A percentile compares a stretch with the other conserved stretches of the same genome.
These are phyloP conservation scores for Suhomyces terraborum DNA, from an alignment of 1,139 yeast genomes.

Conservation along the genomic window DNA sequence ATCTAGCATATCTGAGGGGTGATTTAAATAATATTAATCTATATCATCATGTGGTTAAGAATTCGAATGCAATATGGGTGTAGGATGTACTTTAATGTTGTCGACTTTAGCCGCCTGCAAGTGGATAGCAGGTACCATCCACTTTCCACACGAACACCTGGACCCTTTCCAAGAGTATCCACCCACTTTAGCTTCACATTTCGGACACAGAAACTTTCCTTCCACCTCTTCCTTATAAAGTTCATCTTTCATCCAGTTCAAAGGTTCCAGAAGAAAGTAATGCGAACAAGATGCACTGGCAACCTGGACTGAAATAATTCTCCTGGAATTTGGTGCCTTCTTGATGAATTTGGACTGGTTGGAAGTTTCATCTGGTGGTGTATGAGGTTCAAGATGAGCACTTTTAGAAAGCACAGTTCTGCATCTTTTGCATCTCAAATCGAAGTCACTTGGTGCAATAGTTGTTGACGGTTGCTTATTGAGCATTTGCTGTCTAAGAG, in stretches of 20 bases:
- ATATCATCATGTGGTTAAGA: not conserved
- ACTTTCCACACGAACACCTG: conserved; percentile 89
- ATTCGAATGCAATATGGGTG: not conserved
- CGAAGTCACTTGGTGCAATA: conserved; percentile 19
- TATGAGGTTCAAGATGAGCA: conserved; percentile 57
- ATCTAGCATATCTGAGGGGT: too few species aligned
- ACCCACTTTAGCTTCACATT: conserved; percentile 81
- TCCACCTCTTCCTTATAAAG: conserved; percentile 70
- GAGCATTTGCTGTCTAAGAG: conserved; percentile 14
- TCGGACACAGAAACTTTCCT: conserved; percentile 84
- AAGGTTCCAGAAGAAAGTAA: conserved; percentile 75
- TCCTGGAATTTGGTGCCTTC: conserved; percentile 59
- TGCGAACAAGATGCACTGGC: conserved; percentile 77
- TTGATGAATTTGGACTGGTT: conserved; percentile 64
- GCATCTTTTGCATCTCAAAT: conserved; percentile 71
- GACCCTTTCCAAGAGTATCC: conserved; percentile 95
- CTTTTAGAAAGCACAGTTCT: conserved; percentile 56
- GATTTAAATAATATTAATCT: not conserved
- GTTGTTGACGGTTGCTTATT: conserved; percentile 18
- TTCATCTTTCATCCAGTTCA: conserved; percentile 87
- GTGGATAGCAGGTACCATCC: conserved; percentile 94
- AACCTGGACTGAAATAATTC: conserved; percentile 53
- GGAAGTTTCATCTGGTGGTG: conserved; percentile 59
- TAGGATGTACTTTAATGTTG: conserved; percentile 37
- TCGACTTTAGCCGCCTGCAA: conserved; percentile 82